Conservation (phyloP, 169 alveolate genomes). For the Plasmodium adleri region DNA sequence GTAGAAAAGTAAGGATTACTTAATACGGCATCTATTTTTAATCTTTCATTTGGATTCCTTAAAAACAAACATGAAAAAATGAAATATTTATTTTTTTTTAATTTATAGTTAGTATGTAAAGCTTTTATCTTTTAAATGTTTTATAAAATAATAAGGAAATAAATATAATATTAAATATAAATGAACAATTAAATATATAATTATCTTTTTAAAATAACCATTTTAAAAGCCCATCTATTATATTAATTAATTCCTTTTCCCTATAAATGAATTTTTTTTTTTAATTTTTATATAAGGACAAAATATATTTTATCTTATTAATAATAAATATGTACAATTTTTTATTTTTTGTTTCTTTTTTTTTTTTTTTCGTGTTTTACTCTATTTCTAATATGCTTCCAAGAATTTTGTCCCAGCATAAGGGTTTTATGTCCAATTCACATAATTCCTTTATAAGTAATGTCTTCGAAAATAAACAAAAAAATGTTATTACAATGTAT, state of each 20-base stretch:
- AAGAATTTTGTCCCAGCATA: slow-evolving; percentile 56
- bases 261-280: slow-evolving; percentile 14
- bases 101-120: neutral
- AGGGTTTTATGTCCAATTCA: slow-evolving; percentile 28
- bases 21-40: slow-evolving; percentile 69
- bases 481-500: neutral
- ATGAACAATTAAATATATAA: neutral
- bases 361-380: slow-evolving; percentile 14
- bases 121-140: neutral
- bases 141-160: neutral
- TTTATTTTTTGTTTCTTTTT: slow-evolving; percentile 1
- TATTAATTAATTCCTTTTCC: slow-evolving; percentile 60
- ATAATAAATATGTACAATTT: neutral
- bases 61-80: slow-evolving; percentile 11
- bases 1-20: slow-evolving; percentile 58
- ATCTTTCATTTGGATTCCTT: slow-evolving; percentile 74
- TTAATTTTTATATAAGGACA: too few species aligned
- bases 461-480: slow-evolving; percentile 5
- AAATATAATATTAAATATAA: neutral
- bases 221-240: slow-evolving; percentile 70
- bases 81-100: neutral
- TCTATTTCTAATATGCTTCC: slow-evolving; percentile 29
- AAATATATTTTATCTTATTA: too few species aligned
- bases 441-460: slow-evolving; percentile 52
- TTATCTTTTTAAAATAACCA: slow-evolving; percentile 15